Evolutionary conservation across 257 asterid species (phyloP).

Genomic region (Rauvolfia tetraphylla): DNA sequence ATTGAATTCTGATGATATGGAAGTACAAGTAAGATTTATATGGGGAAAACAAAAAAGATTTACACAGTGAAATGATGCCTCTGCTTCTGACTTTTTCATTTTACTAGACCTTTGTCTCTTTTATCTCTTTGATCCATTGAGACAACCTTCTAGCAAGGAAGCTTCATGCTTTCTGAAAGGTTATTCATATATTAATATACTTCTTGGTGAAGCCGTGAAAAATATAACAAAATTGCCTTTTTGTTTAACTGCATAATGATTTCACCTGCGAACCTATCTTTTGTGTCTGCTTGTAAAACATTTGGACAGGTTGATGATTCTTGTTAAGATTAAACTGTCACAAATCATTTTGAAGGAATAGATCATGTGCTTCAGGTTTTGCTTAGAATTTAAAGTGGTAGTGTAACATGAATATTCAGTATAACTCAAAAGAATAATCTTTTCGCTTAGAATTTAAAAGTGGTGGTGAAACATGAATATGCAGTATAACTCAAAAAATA

Average conservation of each 20-base stretch:
- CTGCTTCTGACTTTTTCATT: conserved; percentile 13
- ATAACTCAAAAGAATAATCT: neutral
- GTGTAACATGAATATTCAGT: neutral
- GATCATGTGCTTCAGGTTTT: neutral
- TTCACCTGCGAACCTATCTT: neutral
- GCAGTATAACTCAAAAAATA: too few species aligned
- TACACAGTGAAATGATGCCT: neutral
- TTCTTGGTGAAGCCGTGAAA: neutral
- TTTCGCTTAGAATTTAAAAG: too few species aligned
- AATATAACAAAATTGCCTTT: neutral
- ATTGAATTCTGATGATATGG: conserved; percentile 74
- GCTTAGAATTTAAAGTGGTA: neutral
- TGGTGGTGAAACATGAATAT: too few species aligned
- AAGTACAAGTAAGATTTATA: conserved; percentile 63
- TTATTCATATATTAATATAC: neutral
- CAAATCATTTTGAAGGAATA: neutral
- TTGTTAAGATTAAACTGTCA: neutral
- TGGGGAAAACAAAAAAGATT: neutral
- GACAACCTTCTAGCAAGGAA: neutral
- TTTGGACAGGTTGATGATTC: neutral
- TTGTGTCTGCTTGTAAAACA: neutral
- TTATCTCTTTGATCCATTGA: neutral
- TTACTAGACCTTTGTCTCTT: neutral
- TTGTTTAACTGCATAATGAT: neutral
- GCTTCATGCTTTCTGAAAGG: neutral